Evolutionary conservation across 345 rosid genomes (phyloP).

Genomic region (Psidium guajava): DNA sequence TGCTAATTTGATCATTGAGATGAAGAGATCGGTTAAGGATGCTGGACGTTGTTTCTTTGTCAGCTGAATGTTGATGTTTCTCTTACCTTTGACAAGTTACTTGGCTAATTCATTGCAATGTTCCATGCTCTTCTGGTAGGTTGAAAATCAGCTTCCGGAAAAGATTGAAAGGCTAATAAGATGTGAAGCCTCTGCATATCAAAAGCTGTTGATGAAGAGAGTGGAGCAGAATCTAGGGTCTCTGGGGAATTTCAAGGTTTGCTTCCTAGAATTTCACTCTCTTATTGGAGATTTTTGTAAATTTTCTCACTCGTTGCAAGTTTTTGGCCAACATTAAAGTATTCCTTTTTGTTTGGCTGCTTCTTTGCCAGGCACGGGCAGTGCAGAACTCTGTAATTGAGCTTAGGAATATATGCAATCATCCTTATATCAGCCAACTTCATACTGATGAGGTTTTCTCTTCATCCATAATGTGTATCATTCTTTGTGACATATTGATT

Average conservation of each 20-base stretch:
- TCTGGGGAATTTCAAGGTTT: slow-evolving; percentile 74
- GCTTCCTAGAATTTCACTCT: background rate
- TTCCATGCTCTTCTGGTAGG: slow-evolving; percentile 27
- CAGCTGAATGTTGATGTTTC: background rate
- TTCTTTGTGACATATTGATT: background rate
- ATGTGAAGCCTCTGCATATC: slow-evolving; percentile 93
- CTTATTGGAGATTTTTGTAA: background rate
- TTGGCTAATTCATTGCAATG: background rate
- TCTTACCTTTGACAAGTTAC: background rate
- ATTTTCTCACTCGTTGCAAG: background rate
- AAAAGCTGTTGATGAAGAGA: slow-evolving; percentile 86
- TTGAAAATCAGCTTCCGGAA: slow-evolving; percentile 83
- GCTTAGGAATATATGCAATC: slow-evolving; percentile 93
- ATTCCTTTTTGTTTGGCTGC: background rate
- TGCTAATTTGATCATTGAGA: background rate
- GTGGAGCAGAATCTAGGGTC: slow-evolving; percentile 91
- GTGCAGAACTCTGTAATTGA: slow-evolving; percentile 97
- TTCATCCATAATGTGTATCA: background rate
- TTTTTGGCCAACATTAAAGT: background rate
- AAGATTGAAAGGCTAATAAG: slow-evolving; percentile 88
- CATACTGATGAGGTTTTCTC: slow-evolving; percentile 71
- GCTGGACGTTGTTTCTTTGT: background rate
- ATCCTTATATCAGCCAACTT: slow-evolving; percentile 94
- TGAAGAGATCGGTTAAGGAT: background rate
- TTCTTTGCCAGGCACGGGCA: slow-evolving; percentile 47